phyloP scores from a whole-genome alignment of 768 basidiomycete genomes.

The Suillus brevipes region DNA sequence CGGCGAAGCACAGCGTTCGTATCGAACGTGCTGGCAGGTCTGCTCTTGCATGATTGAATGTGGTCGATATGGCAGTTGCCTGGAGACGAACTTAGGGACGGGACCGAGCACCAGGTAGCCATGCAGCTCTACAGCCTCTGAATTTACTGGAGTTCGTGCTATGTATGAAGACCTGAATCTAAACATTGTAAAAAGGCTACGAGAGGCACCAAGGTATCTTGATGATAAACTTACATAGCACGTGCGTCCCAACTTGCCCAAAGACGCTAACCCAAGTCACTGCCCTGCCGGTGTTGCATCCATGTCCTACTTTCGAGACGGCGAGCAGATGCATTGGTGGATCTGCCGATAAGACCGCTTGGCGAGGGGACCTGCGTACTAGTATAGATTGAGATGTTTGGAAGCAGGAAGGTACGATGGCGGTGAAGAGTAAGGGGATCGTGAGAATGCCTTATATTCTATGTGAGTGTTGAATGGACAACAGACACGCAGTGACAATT shows the following conservation, averaged over 20 bases:
- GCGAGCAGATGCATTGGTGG: conserved; percentile 5
- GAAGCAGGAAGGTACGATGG: background rate
- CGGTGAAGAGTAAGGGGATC: background rate
- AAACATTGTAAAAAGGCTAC: background rate
- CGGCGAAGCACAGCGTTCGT: background rate
- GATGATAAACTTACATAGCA: background rate
- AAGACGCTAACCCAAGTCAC: no score
- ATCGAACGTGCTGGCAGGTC: background rate
- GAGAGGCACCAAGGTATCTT: background rate
- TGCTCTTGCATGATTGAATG: no score
- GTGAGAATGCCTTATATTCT: no score
- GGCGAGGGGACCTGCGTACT: background rate
- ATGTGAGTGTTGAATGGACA: no score
- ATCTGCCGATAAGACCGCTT: conserved; percentile 10
- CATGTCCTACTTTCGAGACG: conserved; percentile 13
- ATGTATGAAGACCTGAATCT: background rate
- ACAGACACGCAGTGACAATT: no score
- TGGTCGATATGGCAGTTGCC: background rate
- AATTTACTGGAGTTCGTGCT: background rate
- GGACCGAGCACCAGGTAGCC: background rate
- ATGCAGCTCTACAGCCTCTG: background rate
- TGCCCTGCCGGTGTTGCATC: background rate
- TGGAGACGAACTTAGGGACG: background rate
- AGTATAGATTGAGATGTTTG: background rate
- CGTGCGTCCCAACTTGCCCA: no score